Conservation (phyloP, 1,284 basidiomycete species). For the Coniferiporia weirii region DNA sequence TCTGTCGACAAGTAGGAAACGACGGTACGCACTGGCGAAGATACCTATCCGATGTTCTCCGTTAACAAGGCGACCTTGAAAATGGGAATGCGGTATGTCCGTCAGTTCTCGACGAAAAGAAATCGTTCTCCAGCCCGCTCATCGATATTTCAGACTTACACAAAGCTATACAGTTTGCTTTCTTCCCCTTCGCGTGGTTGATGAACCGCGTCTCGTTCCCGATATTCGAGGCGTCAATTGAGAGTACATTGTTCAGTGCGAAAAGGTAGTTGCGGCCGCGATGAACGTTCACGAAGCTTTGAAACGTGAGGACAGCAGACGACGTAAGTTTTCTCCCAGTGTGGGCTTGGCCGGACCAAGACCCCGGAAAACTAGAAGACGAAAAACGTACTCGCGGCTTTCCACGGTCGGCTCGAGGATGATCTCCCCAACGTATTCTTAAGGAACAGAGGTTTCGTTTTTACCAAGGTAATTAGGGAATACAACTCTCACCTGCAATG, state of each 20-base stretch:
- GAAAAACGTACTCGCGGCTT: conserved; percentile 37
- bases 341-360: neutral
- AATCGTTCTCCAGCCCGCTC: neutral
- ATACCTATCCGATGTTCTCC: conserved; percentile 56
- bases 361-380: neutral
- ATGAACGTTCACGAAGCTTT: conserved; percentile 33
- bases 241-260: conserved; percentile 34
- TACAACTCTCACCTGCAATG: conserved; percentile 39
- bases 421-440: conserved; percentile 59
- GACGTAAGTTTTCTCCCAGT: neutral
- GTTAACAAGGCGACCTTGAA: conserved; percentile 48
- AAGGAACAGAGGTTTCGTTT: conserved; percentile 1
- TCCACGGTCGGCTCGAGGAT: conserved; percentile 37
- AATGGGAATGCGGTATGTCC: neutral
- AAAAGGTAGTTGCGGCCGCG: conserved; percentile 54
- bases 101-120: conserved; percentile 9
- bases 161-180: conserved; percentile 40
- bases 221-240: conserved; percentile 45
- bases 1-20: neutral
- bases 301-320: conserved; percentile 27
- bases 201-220: conserved; percentile 58
- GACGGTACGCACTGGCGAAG: conserved; percentile 40
- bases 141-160: conserved; percentile 31
- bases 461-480: neutral
- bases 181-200: conserved; percentile 39